phyloP scores from a whole-genome alignment of 2,329 filamentous ascomycete genomes.

The Mariannaea elegans region DNA sequence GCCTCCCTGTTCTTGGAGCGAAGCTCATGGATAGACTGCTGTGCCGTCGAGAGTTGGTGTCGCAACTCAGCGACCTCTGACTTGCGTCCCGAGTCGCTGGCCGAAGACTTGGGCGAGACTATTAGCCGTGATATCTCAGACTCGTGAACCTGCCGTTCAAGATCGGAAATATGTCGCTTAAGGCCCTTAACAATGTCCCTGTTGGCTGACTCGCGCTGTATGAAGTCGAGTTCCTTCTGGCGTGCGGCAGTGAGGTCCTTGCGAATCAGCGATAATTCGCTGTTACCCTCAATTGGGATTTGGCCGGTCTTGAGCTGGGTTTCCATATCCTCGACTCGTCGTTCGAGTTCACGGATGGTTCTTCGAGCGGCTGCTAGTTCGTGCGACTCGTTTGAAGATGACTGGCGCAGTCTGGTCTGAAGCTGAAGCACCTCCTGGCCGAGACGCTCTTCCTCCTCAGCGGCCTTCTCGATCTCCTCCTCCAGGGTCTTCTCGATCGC shows the following conservation, averaged over 20 bases:
- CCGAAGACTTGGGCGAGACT: slow-evolving; percentile 55
- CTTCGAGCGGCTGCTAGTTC: slow-evolving; percentile 68
- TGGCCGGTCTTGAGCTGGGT: slow-evolving; percentile 49
- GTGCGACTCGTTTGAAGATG: slow-evolving; percentile 57
- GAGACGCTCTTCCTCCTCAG: slow-evolving; percentile 71
- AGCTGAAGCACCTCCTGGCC: slow-evolving; percentile 63
- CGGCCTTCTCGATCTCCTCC: slow-evolving; percentile 71
- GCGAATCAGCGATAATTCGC: slow-evolving; percentile 68
- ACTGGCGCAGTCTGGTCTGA: slow-evolving; percentile 56
- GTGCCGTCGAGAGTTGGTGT: slow-evolving; percentile 67
- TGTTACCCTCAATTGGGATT: slow-evolving; percentile 52
- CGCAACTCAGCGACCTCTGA: slow-evolving; percentile 68
- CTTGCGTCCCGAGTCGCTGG: slow-evolving; percentile 60
- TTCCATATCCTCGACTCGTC: slow-evolving; percentile 65
- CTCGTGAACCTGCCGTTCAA: slow-evolving; percentile 75
- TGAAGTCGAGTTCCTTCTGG: slow-evolving; percentile 71
- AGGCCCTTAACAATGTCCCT: slow-evolving; percentile 70
- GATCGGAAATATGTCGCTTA: slow-evolving; percentile 70
- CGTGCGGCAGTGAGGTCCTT: slow-evolving; percentile 70
- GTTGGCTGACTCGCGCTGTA: slow-evolving; percentile 72
- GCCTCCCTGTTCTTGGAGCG: slow-evolving; percentile 60
- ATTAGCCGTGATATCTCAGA: slow-evolving; percentile 63
- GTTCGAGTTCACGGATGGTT: slow-evolving; percentile 72
- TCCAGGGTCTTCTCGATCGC: slow-evolving; percentile 71
- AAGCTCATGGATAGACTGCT: slow-evolving; percentile 66